Percentiles rank a stretch among this genome's conserved stretches.
Evolutionary conservation across 2,329 filamentous ascomycete species (phyloP).

Genomic region (Phyllosticta citriasiana): DNA sequence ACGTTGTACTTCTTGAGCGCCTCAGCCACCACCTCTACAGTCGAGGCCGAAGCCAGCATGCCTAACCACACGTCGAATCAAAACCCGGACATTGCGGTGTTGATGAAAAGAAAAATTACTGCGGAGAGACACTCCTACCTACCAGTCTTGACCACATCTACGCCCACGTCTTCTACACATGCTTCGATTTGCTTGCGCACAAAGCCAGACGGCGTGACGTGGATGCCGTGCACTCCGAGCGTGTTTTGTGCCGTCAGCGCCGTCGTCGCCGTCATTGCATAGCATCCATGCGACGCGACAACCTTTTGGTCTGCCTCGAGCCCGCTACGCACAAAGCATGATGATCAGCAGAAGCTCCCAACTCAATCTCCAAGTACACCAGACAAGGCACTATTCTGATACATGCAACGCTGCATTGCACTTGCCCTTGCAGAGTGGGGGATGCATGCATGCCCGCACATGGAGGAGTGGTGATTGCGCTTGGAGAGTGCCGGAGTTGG

Average conservation of each 20-base stretch:
- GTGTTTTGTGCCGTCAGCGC: conserved; percentile 97
- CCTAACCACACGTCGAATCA: conserved; percentile 38
- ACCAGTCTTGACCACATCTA: conserved; percentile 91
- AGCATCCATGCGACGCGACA: conserved; percentile 81
- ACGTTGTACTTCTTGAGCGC: conserved; percentile 50
- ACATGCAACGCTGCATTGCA: not conserved
- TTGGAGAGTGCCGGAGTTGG: not conserved
- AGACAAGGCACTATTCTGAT: not conserved
- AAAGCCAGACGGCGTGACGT: conserved; percentile 68
- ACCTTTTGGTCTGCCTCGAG: conserved; percentile 95
- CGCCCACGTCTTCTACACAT: conserved; percentile 71
- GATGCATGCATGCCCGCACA: not conserved
- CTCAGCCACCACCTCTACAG: conserved; percentile 58
- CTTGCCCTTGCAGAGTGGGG: not conserved
- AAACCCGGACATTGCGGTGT: not conserved
- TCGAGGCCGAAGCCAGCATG: conserved; percentile 69
- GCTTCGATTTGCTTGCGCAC: conserved; percentile 78
- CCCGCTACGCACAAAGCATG: conserved; percentile 46
- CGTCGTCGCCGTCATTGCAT: conserved; percentile 92
- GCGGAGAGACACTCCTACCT: conserved; percentile 9
- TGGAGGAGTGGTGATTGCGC: not conserved
- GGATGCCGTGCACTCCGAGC: conserved; percentile 68
- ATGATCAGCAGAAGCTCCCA: not conserved
- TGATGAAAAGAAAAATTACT: not conserved
- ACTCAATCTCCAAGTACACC: no score